Evolutionary conservation across 306 rosid species (phyloP).

Genomic region (Notholithocarpus densiflorus): DNA sequence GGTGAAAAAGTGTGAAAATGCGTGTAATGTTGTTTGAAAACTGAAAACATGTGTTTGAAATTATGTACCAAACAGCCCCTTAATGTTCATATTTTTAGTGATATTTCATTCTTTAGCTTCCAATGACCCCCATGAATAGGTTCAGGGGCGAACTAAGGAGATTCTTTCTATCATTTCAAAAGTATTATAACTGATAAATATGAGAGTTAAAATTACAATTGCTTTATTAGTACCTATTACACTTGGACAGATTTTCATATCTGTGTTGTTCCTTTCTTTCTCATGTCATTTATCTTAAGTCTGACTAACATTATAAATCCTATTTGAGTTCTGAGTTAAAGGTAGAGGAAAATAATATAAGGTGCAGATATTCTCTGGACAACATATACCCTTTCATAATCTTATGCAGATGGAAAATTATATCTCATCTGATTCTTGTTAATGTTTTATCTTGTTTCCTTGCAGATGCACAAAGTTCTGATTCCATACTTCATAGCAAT

Average conservation of each 20-base stretch:
- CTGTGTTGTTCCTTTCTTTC: neutral
- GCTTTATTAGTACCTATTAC: neutral
- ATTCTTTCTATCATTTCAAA: neutral
- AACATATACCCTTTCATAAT: neutral
- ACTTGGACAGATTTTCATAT: neutral
- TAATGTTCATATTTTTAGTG: neutral
- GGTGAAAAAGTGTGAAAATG: no score
- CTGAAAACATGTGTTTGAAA: no score
- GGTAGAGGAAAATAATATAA: constrained; percentile 1
- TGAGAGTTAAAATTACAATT: neutral
- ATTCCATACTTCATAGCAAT: constrained; percentile 56
- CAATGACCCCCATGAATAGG: neutral
- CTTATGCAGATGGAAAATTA: neutral
- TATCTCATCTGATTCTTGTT: neutral
- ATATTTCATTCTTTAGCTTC: neutral
- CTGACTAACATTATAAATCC: neutral
- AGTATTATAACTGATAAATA: neutral
- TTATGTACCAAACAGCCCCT: no score
- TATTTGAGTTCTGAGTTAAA: neutral
- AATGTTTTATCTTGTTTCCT: constrained; percentile 6
- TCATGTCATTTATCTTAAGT: neutral
- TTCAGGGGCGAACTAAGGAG: neutral
- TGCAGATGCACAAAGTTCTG: constrained; percentile 54
- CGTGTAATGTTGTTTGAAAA: no score
- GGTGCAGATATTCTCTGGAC: neutral